Base-by-base conservation (phyloP, 495 filamentous ascomycete genomes). In the Neurospora sp. region DNA sequence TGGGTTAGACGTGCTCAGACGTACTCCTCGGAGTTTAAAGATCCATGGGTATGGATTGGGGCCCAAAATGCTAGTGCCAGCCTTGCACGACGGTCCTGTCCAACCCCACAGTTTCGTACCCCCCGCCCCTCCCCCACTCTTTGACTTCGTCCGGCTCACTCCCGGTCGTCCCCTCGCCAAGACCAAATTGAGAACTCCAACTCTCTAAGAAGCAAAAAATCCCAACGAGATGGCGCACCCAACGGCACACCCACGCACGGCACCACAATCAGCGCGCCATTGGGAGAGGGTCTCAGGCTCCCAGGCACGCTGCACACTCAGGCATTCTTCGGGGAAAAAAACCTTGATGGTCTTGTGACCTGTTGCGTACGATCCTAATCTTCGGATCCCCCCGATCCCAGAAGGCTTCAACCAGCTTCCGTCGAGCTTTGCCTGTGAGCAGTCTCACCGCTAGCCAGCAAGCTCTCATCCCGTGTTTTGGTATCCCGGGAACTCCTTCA, bases 281-380 rank as follows among this genome's bases (percentile, higher is more conserved):
- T 35, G 27, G 45, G 45, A 65, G 14, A 37, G 17, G 14, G 53
- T 65, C 53, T 65, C 31, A 17, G 53, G 53, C 22, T 61, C 20
- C 69, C 69, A 71, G 71, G 69, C 40, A 68, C 72, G 65, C 68
- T 40, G 38, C 71, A 70, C 37, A 61, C 27, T 42, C 27, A 65
- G 53, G 53, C 27, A 35, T 65, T 35, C 27, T 65, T 53, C 35
- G 69, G 70, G 48, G 6, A 7, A 20, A 70, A 76, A 75, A 74
- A 72, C 69, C 20, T 39, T 70, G 73, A 27, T 68, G 70, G 75
- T 76, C 75, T 71, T 74, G 75, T 76, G 75, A 76, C 75, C 71
- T 16, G 68, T 70, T 31, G 27, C 53, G 22, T 65, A 65, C 53
- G 27, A 65, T 72, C 73, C 38, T 40, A 71, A 70, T 74, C 68